Evolutionary conservation across 768 basidiomycete genomes (phyloP).

Genomic region (Aureoboletus auriporus): DNA sequence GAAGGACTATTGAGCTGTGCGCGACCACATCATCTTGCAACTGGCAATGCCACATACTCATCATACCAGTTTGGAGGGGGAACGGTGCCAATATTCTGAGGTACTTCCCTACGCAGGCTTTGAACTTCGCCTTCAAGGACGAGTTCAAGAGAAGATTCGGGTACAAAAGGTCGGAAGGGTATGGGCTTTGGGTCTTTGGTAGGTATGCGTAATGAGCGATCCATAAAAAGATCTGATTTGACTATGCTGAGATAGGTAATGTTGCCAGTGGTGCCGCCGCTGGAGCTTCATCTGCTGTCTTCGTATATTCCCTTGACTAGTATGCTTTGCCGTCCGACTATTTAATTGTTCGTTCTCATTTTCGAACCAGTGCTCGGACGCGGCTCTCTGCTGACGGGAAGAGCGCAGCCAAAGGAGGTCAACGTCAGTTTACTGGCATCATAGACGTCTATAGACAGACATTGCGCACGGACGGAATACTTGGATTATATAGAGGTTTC

Average conservation of each 20-base stretch:
- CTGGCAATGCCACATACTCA: slow-evolving; percentile 2
- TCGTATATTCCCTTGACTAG: slow-evolving; percentile 47
- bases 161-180: slow-evolving; percentile 35
- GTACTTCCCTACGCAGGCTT: slow-evolving; percentile 45
- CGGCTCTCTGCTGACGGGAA: slow-evolving; percentile 40
- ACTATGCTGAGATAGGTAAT: slow-evolving; percentile 28
- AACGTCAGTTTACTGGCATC: slow-evolving; percentile 39
- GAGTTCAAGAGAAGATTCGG: slow-evolving; percentile 36
- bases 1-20: slow-evolving; percentile 37
- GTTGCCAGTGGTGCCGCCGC: slow-evolving; percentile 41
- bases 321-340: slow-evolving; percentile 10
- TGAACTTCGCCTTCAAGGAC: slow-evolving; percentile 49
- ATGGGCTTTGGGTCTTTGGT: slow-evolving; percentile 35
- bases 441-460: slow-evolving; percentile 43
- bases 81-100: slow-evolving; percentile 41
- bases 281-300: slow-evolving; percentile 38
- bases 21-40: slow-evolving; percentile 10
- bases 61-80: slow-evolving; percentile 38
- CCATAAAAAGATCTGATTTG: not conserved
- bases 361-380: slow-evolving; percentile 34
- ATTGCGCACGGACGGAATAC: slow-evolving; percentile 36
- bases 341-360: not conserved
- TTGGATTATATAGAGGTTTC: slow-evolving; percentile 41
- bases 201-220: not conserved
- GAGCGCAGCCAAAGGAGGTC: slow-evolving; percentile 33